Evolutionary conservation across 345 rosid species (phyloP).

Genomic region (Brassica juncea): DNA sequence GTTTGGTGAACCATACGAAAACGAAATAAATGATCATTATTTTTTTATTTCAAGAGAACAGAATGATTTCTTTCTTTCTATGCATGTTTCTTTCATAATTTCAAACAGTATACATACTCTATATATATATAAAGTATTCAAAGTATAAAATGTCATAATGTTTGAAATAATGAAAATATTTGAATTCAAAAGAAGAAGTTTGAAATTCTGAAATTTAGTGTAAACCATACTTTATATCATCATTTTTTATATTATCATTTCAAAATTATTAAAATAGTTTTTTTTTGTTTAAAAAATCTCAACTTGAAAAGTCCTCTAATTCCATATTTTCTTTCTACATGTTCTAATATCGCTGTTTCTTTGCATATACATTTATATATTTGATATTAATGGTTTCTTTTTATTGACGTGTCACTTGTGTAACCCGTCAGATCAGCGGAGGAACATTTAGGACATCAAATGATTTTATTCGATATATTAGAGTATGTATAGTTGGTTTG

Average conservation of each 20-base stretch:
- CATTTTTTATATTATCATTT: too few relatives aligned
- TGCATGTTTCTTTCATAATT: slow-evolving; percentile 35
- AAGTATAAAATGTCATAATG: neutral
- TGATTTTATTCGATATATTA: slow-evolving; percentile 48
- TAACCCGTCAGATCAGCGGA: slow-evolving; percentile 49
- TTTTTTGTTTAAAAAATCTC: too few relatives aligned
- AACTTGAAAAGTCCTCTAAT: too few relatives aligned
- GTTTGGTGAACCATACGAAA: slow-evolving; percentile 29
- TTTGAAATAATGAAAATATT: too few relatives aligned
- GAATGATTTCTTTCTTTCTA: slow-evolving; percentile 32
- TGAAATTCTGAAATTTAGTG: too few relatives aligned
- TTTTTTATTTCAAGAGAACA: slow-evolving; percentile 37
- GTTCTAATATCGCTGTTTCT: neutral
- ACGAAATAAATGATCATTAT: neutral
- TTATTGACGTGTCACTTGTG: neutral
- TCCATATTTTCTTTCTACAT: too few relatives aligned
- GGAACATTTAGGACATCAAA: slow-evolving; percentile 56
- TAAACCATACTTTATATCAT: too few relatives aligned
- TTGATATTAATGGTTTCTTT: neutral
- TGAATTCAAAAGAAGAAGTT: too few relatives aligned
- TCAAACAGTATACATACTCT: slow-evolving; percentile 9
- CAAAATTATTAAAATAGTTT: too few relatives aligned
- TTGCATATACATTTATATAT: neutral
- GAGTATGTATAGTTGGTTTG: too few relatives aligned
- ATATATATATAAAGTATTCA: too few relatives aligned